phyloP scores from a whole-genome alignment of 257 asterid species.

The Solanum virginianum region DNA sequence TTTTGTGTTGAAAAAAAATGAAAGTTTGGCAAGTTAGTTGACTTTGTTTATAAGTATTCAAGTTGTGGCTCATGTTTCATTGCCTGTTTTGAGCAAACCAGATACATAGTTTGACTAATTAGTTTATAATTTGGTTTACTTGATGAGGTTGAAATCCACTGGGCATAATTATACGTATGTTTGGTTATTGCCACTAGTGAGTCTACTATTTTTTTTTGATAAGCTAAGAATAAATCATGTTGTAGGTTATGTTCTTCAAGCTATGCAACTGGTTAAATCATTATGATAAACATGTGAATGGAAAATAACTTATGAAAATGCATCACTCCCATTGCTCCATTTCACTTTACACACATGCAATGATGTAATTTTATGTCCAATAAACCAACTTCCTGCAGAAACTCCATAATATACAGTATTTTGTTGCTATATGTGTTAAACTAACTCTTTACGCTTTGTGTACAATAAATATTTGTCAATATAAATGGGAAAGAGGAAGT shows the following conservation, averaged over 20 bases:
- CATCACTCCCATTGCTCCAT: not conserved
- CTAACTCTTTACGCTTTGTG: not conserved
- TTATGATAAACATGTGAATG: not conserved
- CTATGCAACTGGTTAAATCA: not conserved
- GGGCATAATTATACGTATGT: too few relatives aligned
- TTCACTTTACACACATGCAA: not conserved
- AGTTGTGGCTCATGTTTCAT: too few relatives aligned
- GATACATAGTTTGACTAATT: too few relatives aligned
- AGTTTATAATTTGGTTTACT: too few relatives aligned
- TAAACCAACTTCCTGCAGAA: not conserved
- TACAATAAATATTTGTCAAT: not conserved
- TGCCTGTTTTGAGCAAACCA: too few relatives aligned
- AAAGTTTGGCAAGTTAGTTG: too few relatives aligned
- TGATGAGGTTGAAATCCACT: too few relatives aligned
- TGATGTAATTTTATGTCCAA: not conserved
- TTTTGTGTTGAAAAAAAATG: too few relatives aligned
- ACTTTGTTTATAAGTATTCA: too few relatives aligned
- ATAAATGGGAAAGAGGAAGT: not conserved
- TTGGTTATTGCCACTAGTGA: too few relatives aligned
- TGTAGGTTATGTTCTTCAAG: not conserved
- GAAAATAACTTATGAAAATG: not conserved
- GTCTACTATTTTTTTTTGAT: conserved; percentile 10
- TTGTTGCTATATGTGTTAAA: not conserved
- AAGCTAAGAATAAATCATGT: conserved; percentile 3
- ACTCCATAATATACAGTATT: not conserved